phyloP scores from a whole-genome alignment of 805 yeast species.

The Yamadazyma takamatsuzukensis region DNA sequence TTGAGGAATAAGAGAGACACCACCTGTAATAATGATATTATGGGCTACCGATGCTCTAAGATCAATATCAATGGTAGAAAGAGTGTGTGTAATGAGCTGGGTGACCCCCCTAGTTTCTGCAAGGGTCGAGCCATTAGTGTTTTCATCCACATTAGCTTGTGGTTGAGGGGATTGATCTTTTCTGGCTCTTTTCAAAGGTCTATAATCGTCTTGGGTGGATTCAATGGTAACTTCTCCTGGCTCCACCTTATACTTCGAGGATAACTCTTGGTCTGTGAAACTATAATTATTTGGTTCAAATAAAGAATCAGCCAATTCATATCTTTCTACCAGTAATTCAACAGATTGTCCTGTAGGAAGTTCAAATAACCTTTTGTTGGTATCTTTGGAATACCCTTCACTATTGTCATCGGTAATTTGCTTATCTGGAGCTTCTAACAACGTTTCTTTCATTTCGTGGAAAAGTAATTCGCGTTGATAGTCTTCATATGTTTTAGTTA shows the following conservation, averaged over 20 bases:
- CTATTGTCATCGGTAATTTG: constrained; percentile 17
- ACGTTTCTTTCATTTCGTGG: constrained; percentile 74
- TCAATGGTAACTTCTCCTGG: constrained; percentile 52
- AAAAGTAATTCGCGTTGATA: constrained; percentile 54
- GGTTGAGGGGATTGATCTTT: constrained; percentile 40
- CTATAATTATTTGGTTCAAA: constrained; percentile 57
- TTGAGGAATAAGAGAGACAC: constrained; percentile 77
- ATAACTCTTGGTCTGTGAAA: constrained; percentile 19
- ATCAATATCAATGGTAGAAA: constrained; percentile 69
- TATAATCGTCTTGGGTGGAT: constrained; percentile 56
- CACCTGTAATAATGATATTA: constrained; percentile 84
- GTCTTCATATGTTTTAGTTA: constrained; percentile 50
- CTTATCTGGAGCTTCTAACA: constrained; percentile 52
- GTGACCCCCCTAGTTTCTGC: constrained; percentile 55
- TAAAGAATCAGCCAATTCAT: constrained; percentile 64
- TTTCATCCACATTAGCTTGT: constrained; percentile 1
- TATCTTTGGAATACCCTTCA: constrained; percentile 15
- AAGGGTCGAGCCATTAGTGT: no score
- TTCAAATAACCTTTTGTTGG: constrained; percentile 54
- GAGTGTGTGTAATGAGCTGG: constrained; percentile 54
- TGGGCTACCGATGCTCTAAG: constrained; percentile 82
- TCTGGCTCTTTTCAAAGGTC: constrained; percentile 64
- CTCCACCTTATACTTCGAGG: constrained; percentile 30
- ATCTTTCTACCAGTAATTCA: constrained; percentile 59
- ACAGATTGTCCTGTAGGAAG: constrained; percentile 72